These are phyloP conservation scores for Candida anutae DNA, from an alignment of 1,139 yeast genomes.

Conservation along the genomic window DNA sequence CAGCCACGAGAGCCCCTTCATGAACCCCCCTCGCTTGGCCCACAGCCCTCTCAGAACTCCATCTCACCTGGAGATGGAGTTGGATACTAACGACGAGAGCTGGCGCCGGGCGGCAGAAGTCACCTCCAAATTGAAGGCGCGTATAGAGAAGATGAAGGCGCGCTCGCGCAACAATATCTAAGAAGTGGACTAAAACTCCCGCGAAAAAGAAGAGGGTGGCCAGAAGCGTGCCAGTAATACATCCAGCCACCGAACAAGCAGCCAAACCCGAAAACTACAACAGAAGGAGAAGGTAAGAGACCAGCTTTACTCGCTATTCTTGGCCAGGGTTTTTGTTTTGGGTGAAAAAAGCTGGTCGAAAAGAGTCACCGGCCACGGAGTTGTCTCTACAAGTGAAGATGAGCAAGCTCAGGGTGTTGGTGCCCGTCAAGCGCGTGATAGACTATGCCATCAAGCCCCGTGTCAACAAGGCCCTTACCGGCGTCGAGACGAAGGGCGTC, in stretches of 20 bases:
- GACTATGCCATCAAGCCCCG: constrained; percentile 93
- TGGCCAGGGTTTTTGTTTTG: too few species aligned
- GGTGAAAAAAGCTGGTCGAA: too few species aligned
- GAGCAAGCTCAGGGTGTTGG: constrained; percentile 67
- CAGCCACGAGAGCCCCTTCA: constrained; percentile 12
- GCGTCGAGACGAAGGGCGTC: constrained; percentile 84
- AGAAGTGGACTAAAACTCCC: too few species aligned
- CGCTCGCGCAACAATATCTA: constrained; percentile 28
- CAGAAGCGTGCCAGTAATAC: too few species aligned
- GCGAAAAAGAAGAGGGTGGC: too few species aligned
- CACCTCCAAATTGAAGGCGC: constrained; percentile 73
- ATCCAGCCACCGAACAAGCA: too few species aligned
- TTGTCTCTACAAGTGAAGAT: constrained; percentile 9
- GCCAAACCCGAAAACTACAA: too few species aligned
- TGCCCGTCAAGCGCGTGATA: constrained; percentile 91
- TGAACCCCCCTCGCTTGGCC: constrained; percentile 11
- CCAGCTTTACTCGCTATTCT: too few species aligned
- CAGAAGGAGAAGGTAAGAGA: too few species aligned
- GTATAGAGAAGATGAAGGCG: constrained; percentile 87
- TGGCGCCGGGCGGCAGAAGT: constrained; percentile 92
- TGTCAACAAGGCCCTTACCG: constrained; percentile 78
- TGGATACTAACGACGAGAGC: constrained; percentile 52
- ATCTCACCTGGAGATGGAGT: constrained; percentile 14
- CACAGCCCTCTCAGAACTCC: constrained; percentile 14
- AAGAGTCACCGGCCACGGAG: too few species aligned